Percentiles rank a stretch among this genome's conserved stretches.
Evolutionary conservation across 805 yeast genomes (phyloP).

Genomic region (Metschnikowia reukaufii): DNA sequence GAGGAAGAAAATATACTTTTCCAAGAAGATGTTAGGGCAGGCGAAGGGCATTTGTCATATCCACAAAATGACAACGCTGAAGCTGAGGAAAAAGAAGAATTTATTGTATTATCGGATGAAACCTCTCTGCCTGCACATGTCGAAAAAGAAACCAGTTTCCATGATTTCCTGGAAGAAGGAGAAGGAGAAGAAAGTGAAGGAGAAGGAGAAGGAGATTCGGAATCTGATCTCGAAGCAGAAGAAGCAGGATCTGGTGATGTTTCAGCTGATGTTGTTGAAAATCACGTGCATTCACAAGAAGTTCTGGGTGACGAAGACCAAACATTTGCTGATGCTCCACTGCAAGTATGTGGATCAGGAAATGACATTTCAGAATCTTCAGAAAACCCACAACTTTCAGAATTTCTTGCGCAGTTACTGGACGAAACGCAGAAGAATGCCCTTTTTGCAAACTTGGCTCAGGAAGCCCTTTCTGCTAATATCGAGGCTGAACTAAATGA

Average conservation of each 20-base stretch:
- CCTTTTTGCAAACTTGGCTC: conserved; percentile 4
- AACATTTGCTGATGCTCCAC: not conserved
- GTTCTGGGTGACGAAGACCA: not conserved
- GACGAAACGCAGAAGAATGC: not conserved
- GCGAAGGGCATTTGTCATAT: no score
- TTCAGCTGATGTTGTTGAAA: no score
- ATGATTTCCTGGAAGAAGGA: conserved; percentile 1
- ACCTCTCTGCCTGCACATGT: not conserved
- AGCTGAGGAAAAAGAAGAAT: not conserved
- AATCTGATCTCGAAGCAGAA: not conserved
- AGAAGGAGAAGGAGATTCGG: not conserved
- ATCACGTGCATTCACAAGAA: no score
- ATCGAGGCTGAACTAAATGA: not conserved
- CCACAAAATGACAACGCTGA: not conserved
- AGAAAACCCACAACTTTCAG: not conserved
- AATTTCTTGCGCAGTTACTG: not conserved
- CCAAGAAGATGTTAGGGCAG: not conserved
- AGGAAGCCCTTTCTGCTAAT: conserved; percentile 1
- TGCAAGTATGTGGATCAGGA: not conserved
- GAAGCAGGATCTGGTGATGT: no score
- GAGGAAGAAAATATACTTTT: not conserved
- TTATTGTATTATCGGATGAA: not conserved
- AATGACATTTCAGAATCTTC: not conserved
- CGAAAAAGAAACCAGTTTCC: not conserved
- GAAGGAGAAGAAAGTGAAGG: not conserved